These are phyloP conservation scores for Penicillium odoratum DNA, from an alignment of 495 filamentous ascomycete genomes.

Conservation along the genomic window DNA sequence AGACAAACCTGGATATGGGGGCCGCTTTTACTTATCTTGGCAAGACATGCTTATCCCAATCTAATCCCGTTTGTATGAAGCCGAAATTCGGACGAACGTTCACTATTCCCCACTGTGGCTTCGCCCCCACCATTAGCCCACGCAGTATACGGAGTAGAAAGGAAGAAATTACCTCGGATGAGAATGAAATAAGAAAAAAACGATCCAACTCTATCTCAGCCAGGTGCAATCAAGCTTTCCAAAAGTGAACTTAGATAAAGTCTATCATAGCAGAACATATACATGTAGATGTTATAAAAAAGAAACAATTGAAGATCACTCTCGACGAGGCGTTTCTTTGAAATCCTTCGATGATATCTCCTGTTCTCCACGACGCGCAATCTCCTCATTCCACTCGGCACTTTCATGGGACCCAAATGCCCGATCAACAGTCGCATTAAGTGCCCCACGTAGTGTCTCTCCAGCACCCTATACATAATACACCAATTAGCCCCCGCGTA, in stretches of 20 bases:
- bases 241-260: too few species aligned
- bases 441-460: slow-evolving; percentile 44
- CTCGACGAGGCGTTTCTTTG: neutral
- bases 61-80: neutral
- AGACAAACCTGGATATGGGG: neutral
- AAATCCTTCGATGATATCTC: slow-evolving; percentile 38
- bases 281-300: too few species aligned
- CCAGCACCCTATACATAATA: slow-evolving; percentile 33
- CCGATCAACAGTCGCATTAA: slow-evolving; percentile 41
- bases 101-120: neutral
- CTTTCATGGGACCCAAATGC: slow-evolving; percentile 40
- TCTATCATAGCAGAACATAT: too few species aligned
- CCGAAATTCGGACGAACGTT: neutral
- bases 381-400: slow-evolving; percentile 35
- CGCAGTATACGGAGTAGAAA: neutral
- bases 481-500: neutral
- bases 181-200: neutral
- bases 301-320: neutral
- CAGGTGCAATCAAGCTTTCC: too few species aligned
- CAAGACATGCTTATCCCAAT: neutral
- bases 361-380: slow-evolving; percentile 38
- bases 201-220: too few species aligned
- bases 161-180: neutral
- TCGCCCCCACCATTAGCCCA: neutral
- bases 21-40: neutral